Conservation (phyloP, 176 grass and related monocot genomes). For the Rhynchospora pubera region DNA sequence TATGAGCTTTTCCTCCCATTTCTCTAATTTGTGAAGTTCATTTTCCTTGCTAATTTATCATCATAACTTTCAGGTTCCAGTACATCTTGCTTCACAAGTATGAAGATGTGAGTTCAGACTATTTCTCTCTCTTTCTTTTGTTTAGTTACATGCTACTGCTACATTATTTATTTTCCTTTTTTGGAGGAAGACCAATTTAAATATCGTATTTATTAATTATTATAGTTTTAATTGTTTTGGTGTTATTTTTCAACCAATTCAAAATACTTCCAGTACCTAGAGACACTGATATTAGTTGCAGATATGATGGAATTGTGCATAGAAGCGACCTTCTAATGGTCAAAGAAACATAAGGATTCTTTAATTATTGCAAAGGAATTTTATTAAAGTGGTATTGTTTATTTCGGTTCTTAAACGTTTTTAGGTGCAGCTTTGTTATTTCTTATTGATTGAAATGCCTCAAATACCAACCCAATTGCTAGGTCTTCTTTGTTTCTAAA, state of each 20-base stretch:
- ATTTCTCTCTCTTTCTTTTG: not conserved
- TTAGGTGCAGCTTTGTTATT: too few species aligned
- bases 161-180: not conserved
- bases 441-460: not conserved
- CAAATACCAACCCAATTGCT: not conserved
- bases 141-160: not conserved
- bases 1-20: too few species aligned
- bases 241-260: too few species aligned
- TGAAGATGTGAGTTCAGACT: constrained; percentile 20
- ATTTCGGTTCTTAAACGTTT: too few species aligned
- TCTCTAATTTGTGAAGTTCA: not conserved
- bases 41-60: not conserved
- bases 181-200: too few species aligned
- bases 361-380: too few species aligned
- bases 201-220: not conserved
- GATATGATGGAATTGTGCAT: not conserved
- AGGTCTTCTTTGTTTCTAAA: not conserved
- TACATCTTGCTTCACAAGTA: not conserved
- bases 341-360: not conserved
- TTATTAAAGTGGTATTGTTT: too few species aligned
- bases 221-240: too few species aligned
- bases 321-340: not conserved
- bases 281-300: not conserved
- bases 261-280: too few species aligned
- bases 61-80: not conserved